These are phyloP conservation scores for Fusarium anguioides DNA, from an alignment of 2,329 filamentous ascomycete species.

Conservation along the genomic window DNA sequence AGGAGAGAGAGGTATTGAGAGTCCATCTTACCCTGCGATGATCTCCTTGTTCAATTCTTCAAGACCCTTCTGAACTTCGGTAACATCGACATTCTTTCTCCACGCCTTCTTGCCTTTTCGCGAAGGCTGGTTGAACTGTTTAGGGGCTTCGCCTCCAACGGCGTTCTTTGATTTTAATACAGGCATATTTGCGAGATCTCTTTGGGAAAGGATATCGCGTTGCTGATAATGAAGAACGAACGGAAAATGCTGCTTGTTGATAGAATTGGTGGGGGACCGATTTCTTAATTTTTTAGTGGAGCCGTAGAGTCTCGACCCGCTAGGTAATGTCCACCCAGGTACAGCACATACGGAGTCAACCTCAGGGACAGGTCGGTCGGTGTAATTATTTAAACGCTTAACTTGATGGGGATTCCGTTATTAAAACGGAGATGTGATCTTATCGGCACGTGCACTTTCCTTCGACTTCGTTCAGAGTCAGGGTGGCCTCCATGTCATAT, in stretches of 20 bases:
- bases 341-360: no score
- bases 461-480: conserved; percentile 35
- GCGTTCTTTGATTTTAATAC: conserved; percentile 59
- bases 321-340: no score
- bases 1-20: background rate
- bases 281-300: conserved; percentile 48
- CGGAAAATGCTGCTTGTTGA: conserved; percentile 36
- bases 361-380: conserved; percentile 10
- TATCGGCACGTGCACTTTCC: conserved; percentile 44
- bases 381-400: background rate
- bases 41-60: conserved; percentile 88
- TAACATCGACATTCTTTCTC: conserved; percentile 97
- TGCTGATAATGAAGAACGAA: conserved; percentile 19
- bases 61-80: conserved; percentile 84
- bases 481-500: conserved; percentile 40
- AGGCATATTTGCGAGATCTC: conserved; percentile 59
- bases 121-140: conserved; percentile 87
- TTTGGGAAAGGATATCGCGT: conserved; percentile 20
- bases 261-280: conserved; percentile 44
- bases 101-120: conserved; percentile 98
- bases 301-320: conserved; percentile 19
- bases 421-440: conserved; percentile 18
- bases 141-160: conserved; percentile 71
- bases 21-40: conserved; percentile 77
- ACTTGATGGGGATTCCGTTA: conserved; percentile 16